Evolutionary conservation across 192 early-diverging fungal genomes (phyloP), one percentile per base, ranked within the genome.

Genomic region (Ramicandelaber brevisporus): DNA sequence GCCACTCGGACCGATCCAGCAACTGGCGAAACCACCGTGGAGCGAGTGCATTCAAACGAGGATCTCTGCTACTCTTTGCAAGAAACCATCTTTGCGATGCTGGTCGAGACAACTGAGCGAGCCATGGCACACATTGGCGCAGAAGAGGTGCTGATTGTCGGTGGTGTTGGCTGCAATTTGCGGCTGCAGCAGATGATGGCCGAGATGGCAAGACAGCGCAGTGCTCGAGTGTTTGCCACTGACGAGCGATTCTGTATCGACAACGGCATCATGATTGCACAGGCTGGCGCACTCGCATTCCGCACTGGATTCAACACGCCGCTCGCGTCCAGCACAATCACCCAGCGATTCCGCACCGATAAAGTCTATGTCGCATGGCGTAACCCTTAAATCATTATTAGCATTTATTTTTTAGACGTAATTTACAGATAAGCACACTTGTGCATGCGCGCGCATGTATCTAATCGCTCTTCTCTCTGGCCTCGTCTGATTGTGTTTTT

Each of bases 221-320:
- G 55, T 6, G 89, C 75, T 12, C 64, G 63, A 36, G 65, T 93
- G 7, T 95, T 81, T 65, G 87, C 89, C 3, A 95, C 89, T 1
- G 92, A 98, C 48, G 89, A 95, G 54, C 49, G 86, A 63, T 89
- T 86, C 46, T 95, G 89, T 44, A 98, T 98, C 31, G 92, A 98
- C 37, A 98, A 98, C 35, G 92, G 92, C 4, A 73, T 95, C 26
- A 98, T 98, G 92, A 98, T 98, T 51, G 92, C 92, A 4, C 88
- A 95, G 37, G 89, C 92, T 1, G 92, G 92, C 1, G 55, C 83
- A 9, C 48, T 95, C 27, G 67, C 73, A 14, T 88, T 63, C 52
- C 69, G 67, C 27, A 73, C 71, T 15, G 87, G 87, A 2, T 63
- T 63, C 26, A 57, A 61, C n/a, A 93, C 85, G 0, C 49, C 68